Base-by-base conservation (phyloP, 2,329 filamentous ascomycete species). In the Fusarium newnesense region DNA sequence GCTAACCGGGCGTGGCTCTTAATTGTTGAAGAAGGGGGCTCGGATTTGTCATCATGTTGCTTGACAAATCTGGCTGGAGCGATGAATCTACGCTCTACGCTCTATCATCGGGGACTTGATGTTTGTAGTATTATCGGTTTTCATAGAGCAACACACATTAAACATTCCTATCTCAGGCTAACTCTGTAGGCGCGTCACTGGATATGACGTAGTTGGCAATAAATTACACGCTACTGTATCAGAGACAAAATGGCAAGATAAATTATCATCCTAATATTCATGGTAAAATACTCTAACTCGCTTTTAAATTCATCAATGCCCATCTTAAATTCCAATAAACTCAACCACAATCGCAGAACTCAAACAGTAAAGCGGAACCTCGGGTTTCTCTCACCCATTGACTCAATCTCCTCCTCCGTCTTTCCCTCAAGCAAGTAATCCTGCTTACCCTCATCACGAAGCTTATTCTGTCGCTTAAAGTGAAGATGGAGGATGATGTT, bases 301-400 rank as follows among this genome's bases (percentile, higher is more conserved):
- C 42, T 28, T n/a, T 8, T 6, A 1, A 36, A 47, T 1, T 18
- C 2, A 36, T 21, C 9, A 11, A 7, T 3, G 0, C 1, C 26
- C 18, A 8, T 54, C 1, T n/a, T 7, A 28, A 24, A 18, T 13
- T 2, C 15, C 11, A 10, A 5, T 3, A 2, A 19, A n/a, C 10
- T 6, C 4, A 19, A 4, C 2, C 4, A 11, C 1, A 5, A 13
- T 2, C 3, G 3, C 7, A 13, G n/a, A 13, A 2, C 19, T 70
- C 40, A 77, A 26, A 73, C 69, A 9, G 77, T 75, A 32, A 75
- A 81, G 9, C 75, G 64, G 61, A 79, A 83, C 32, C 79, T 69
- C 0, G 82, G 82, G 64, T 74, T 82, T 59, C 78, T 78, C 75
- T 86, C 84, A 3, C 84, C 84, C 78, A 85, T 77, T n/a, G 82